These are phyloP conservation scores for Didymella arachidicola DNA, from an alignment of 2,329 filamentous ascomycete genomes.

Conservation along the genomic window DNA sequence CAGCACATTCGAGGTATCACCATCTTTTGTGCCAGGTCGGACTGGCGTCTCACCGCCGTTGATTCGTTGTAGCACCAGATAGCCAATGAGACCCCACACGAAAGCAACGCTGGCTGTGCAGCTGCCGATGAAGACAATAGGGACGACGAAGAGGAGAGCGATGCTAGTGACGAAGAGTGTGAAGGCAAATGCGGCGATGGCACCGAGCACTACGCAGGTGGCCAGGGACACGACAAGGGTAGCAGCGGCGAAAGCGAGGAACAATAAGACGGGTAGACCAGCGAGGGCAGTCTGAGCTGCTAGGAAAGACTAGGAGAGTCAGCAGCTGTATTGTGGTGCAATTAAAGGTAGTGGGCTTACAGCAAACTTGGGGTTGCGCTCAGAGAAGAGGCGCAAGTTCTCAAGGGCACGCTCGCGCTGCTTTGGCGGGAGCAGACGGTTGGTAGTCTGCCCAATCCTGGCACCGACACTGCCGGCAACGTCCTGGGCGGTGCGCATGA, in stretches of 20 bases:
- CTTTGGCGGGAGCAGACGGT: constrained; percentile 66
- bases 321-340: too few relatives aligned
- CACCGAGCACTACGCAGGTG: constrained; percentile 63
- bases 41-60: constrained; percentile 35
- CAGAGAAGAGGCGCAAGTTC: constrained; percentile 63
- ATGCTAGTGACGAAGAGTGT: constrained; percentile 72
- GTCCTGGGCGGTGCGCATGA: constrained; percentile 37
- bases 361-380: constrained; percentile 72
- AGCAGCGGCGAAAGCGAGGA: constrained; percentile 70
- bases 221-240: constrained; percentile 69
- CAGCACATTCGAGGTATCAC: constrained; percentile 29
- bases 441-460: constrained; percentile 45
- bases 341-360: constrained; percentile 37
- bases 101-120: constrained; percentile 70
- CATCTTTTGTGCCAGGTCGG: constrained; percentile 29
- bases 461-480: constrained; percentile 34
- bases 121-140: constrained; percentile 71
- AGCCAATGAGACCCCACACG: constrained; percentile 65
- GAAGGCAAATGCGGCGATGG: constrained; percentile 65
- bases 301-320: constrained; percentile 67
- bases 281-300: constrained; percentile 70
- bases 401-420: constrained; percentile 66
- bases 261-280: constrained; percentile 72
- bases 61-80: constrained; percentile 53
- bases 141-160: constrained; percentile 72